Evolutionary conservation across 306 rosid species (phyloP).

Genomic region (Phaseolus lunatus): DNA sequence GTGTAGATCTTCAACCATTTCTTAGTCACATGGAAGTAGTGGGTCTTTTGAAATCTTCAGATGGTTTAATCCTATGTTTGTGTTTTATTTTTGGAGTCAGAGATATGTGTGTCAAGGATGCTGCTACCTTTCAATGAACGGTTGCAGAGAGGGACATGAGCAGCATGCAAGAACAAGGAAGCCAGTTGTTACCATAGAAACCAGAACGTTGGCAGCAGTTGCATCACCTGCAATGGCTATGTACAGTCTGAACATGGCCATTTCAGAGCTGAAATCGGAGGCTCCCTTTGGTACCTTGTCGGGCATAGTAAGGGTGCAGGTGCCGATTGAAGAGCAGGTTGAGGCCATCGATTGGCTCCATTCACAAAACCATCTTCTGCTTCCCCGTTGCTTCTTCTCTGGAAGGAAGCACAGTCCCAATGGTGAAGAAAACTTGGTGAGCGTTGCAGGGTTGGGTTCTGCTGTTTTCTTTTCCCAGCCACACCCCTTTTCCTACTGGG

Average conservation of each 20-base stretch:
- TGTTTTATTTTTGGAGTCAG: not conserved
- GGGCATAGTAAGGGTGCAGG: constrained; percentile 65
- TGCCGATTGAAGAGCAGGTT: constrained; percentile 80
- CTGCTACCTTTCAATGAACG: constrained; percentile 78
- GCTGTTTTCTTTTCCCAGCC: constrained; percentile 74
- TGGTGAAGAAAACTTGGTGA: constrained; percentile 52
- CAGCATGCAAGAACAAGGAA: constrained; percentile 22
- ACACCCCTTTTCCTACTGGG: constrained; percentile 66
- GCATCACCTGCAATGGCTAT: constrained; percentile 65
- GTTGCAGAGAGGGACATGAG: constrained; percentile 54
- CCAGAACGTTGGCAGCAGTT: constrained; percentile 60
- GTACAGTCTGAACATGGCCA: constrained; percentile 63
- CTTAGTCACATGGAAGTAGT: too few relatives aligned
- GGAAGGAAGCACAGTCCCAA: constrained; percentile 46
- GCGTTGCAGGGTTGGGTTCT: constrained; percentile 89
- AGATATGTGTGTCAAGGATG: constrained; percentile 52
- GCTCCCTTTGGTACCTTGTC: constrained; percentile 63
- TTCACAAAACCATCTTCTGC: constrained; percentile 65
- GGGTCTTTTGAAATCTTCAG: too few relatives aligned
- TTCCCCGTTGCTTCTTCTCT: constrained; percentile 85
- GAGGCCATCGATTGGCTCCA: constrained; percentile 89
- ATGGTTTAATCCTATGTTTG: too few relatives aligned
- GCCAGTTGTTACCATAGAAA: constrained; percentile 66
- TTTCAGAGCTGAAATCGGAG: constrained; percentile 60
- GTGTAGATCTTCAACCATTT: too few relatives aligned